phyloP scores from a whole-genome alignment of 345 rosid genomes.

The Hibiscus syriacus region DNA sequence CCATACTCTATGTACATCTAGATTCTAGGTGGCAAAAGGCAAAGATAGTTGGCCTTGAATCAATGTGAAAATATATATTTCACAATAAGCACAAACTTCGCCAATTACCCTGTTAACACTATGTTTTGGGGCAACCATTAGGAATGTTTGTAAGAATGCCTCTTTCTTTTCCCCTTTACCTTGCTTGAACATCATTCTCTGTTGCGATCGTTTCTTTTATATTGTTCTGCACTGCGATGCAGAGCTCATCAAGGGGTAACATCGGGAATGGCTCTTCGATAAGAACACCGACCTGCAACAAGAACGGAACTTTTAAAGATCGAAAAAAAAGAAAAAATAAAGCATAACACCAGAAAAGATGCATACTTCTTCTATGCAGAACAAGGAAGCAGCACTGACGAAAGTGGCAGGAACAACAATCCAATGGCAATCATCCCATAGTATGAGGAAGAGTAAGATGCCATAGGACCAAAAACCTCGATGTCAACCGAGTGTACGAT shows the following conservation, averaged over 20 bases:
- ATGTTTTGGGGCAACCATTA: slow-evolving; percentile 57
- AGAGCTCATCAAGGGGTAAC: slow-evolving; percentile 82
- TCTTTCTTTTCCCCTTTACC: slow-evolving; percentile 37
- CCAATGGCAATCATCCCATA: slow-evolving; percentile 99
- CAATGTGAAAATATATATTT: background rate
- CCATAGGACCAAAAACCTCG: too few relatives aligned
- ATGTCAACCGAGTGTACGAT: too few relatives aligned
- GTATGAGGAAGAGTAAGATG: slow-evolving; percentile 86
- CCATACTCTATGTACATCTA: background rate
- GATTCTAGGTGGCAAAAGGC: background rate
- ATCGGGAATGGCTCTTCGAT: slow-evolving; percentile 96
- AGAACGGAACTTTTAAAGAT: background rate
- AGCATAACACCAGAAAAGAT: background rate
- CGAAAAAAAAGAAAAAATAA: background rate
- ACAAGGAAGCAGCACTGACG: slow-evolving; percentile 87
- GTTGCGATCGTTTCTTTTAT: slow-evolving; percentile 53
- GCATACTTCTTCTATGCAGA: slow-evolving; percentile 95
- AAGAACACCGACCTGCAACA: slow-evolving; percentile 80
- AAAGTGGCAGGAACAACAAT: slow-evolving; percentile 94
- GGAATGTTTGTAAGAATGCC: slow-evolving; percentile 39
- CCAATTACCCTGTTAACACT: background rate
- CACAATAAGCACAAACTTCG: background rate
- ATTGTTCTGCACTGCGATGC: slow-evolving; percentile 41
- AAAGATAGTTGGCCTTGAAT: background rate
- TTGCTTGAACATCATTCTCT: slow-evolving; percentile 43